These are phyloP conservation scores for Oryza glumipatula DNA, from an alignment of 176 grass and related monocot species.

Conservation along the genomic window DNA sequence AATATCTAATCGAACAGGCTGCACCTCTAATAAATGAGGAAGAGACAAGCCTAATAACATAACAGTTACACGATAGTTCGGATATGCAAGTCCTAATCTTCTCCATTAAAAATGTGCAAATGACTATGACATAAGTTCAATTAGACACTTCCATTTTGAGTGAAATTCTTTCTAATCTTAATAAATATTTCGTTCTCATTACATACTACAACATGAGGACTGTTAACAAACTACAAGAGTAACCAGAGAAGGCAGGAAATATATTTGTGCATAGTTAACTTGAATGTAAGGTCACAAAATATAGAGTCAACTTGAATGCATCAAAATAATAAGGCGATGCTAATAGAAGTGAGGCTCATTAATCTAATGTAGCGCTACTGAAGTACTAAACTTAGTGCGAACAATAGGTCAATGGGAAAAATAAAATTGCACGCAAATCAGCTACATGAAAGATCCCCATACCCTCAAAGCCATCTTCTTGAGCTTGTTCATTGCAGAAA, in stretches of 20 bases:
- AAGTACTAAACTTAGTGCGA: constrained; percentile 16
- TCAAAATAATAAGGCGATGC: neutral
- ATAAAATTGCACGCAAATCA: neutral
- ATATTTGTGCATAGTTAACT: neutral
- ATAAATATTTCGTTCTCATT: neutral
- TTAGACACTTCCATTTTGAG: neutral
- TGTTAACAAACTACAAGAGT: neutral
- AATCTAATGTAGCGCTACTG: neutral
- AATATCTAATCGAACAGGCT: constrained; percentile 25
- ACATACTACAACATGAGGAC: neutral
- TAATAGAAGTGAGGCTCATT: neutral
- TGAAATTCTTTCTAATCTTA: constrained; percentile 1
- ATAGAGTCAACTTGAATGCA: neutral
- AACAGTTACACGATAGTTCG: neutral
- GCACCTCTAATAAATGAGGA: neutral
- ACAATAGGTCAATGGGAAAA: neutral
- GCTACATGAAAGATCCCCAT: constrained; percentile 29
- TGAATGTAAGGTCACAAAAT: neutral
- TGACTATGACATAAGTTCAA: constrained; percentile 23
- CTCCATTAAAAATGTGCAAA: neutral
- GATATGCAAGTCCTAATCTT: neutral
- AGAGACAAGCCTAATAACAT: constrained; percentile 11
- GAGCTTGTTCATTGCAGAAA: constrained; percentile 98
- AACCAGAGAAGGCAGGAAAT: neutral
- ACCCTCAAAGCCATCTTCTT: constrained; percentile 99